phyloP scores from a whole-genome alignment of 2,329 filamentous ascomycete genomes.

The Myriosclerotinia duriaeana region DNA sequence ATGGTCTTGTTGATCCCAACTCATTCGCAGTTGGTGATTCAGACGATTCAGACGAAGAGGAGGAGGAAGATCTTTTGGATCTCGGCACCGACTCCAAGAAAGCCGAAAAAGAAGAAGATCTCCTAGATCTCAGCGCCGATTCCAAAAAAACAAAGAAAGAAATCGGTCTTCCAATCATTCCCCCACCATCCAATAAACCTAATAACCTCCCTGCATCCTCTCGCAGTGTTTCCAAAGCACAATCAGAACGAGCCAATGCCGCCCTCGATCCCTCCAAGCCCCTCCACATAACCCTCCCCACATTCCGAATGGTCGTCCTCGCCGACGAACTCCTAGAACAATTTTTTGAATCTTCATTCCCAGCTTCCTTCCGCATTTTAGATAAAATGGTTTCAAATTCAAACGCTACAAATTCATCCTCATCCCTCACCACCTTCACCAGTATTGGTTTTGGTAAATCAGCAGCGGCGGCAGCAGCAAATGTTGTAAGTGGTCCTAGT shows the following conservation, averaged over 20 bases:
- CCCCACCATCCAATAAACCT: conserved; percentile 26
- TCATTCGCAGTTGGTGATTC: conserved; percentile 78
- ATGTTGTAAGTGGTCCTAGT: conserved; percentile 39
- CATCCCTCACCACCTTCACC: conserved; percentile 82
- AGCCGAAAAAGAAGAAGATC: conserved; percentile 49
- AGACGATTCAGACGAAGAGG: conserved; percentile 59
- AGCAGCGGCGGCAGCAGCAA: conserved; percentile 43
- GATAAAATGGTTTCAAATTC: conserved; percentile 51
- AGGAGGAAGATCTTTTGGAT: conserved; percentile 59
- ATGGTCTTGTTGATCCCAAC: conserved; percentile 43
- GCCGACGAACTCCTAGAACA: conserved; percentile 94
- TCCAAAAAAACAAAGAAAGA: conserved; percentile 43
- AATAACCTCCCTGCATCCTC: conserved; percentile 11
- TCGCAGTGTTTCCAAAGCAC: conserved; percentile 57
- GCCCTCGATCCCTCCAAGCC: conserved; percentile 92
- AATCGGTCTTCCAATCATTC: conserved; percentile 32
- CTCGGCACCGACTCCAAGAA: conserved; percentile 50
- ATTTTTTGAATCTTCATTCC: conserved; percentile 96
- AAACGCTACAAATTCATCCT: conserved; percentile 52
- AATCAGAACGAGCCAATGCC: conserved; percentile 77
- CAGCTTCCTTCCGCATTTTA: conserved; percentile 84
- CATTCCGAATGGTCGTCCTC: conserved; percentile 97
- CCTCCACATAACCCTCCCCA: conserved; percentile 91
- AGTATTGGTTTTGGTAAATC: conserved; percentile 61
- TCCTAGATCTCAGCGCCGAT: conserved; percentile 56